Evolutionary conservation across 2,329 filamentous ascomycete genomes (phyloP).

Genomic region (Colletotrichum eleusines): DNA sequence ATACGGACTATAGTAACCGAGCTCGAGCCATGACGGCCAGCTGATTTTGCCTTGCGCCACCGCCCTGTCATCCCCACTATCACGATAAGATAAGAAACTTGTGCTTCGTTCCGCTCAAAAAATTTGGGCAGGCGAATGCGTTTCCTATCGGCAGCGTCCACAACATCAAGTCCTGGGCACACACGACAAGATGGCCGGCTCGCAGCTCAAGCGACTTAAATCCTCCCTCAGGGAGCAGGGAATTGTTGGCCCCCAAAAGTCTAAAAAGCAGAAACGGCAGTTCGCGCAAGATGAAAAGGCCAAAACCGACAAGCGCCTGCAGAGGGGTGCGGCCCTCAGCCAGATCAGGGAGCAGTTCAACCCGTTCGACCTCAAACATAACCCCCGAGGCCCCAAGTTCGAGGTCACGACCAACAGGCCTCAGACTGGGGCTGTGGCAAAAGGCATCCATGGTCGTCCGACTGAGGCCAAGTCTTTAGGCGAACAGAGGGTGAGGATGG

Average conservation of each 20-base stretch:
- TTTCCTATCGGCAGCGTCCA: conserved; percentile 14
- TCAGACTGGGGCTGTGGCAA: conserved; percentile 62
- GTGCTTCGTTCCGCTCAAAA: conserved; percentile 43
- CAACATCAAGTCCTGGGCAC: conserved; percentile 18
- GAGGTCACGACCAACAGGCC: conserved; percentile 79
- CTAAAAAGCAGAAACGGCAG: conserved; percentile 92
- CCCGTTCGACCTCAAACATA: conserved; percentile 92
- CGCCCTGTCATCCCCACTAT: conserved; percentile 40
- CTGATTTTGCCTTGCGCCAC: conserved; percentile 44
- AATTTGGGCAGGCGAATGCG: conserved; percentile 41
- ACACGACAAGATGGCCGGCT: conserved; percentile 80
- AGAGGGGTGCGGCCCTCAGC: conserved; percentile 82
- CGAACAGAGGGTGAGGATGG: conserved; percentile 78
- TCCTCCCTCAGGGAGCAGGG: conserved; percentile 90
- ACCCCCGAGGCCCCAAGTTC: conserved; percentile 83
- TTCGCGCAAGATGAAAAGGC: conserved; percentile 74
- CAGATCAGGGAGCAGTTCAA: conserved; percentile 97
- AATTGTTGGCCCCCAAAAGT: conserved; percentile 90
- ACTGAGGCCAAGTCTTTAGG: conserved; percentile 86
- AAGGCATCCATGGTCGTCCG: conserved; percentile 78
- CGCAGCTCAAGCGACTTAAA: conserved; percentile 96
- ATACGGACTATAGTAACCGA: background rate
- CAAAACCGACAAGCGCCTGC: conserved; percentile 78
- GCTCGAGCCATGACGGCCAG: conserved; percentile 1
- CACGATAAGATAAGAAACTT: conserved; percentile 46